Percentiles rank a stretch among this genome's conserved stretches.
Evolutionary conservation across 2,329 filamentous ascomycete genomes (phyloP).

Genomic region (Fusarium euwallaceae): DNA sequence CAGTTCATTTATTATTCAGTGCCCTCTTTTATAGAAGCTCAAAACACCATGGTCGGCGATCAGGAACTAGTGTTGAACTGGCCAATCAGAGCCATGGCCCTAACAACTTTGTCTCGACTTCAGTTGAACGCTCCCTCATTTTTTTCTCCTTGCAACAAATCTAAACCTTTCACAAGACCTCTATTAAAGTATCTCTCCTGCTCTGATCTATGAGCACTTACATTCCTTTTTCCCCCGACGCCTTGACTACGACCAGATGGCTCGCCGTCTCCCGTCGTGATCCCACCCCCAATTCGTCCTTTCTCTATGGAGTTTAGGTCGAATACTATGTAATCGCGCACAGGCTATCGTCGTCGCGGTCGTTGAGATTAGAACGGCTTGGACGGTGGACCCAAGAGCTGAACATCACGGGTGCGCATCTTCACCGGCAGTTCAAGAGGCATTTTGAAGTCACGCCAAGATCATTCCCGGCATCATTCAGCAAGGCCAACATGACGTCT

Average conservation of each 20-base stretch:
- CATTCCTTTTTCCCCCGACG: not conserved
- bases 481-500: not conserved
- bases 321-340: not conserved
- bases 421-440: not conserved
- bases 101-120: not conserved
- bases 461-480: not conserved
- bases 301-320: not conserved
- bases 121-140: not conserved
- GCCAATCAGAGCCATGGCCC: not conserved
- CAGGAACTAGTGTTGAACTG: not conserved
- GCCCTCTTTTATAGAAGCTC: not conserved
- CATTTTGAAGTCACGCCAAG: not conserved
- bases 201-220: not conserved
- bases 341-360: not conserved
- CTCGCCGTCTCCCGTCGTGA: not conserved
- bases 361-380: not conserved
- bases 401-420: not conserved
- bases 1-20: not conserved
- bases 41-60: not conserved
- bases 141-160: not conserved
- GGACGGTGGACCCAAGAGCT: not conserved
- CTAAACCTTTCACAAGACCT: not conserved
- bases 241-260: not conserved
- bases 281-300: not conserved
- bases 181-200: not conserved